A percentile compares a stretch with the other conserved stretches of the same genome.
phyloP scores from a whole-genome alignment of 1,139 yeast species.

The Scheffersomyces segobiensis region DNA sequence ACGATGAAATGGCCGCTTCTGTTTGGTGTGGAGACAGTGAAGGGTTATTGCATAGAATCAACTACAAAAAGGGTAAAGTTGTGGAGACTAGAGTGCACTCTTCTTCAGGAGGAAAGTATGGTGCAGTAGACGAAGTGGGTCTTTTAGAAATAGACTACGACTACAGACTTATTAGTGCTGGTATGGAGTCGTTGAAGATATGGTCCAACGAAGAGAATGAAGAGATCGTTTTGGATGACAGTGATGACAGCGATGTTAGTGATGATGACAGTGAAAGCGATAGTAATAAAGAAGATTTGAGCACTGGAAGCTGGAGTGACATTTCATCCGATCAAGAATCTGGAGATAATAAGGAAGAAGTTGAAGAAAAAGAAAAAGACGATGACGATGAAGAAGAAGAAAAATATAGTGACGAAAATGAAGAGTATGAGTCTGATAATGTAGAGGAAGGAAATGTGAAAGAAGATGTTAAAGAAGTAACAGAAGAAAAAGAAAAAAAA shows the following conservation, averaged over 20 bases:
- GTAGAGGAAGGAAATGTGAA: conserved; percentile 13
- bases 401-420: conserved; percentile 14
- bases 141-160: conserved; percentile 76
- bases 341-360: conserved; percentile 8
- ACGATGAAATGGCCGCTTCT: conserved; percentile 47
- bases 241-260: conserved; percentile 19
- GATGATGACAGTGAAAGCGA: conserved; percentile 19
- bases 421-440: conserved; percentile 13
- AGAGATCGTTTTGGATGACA: conserved; percentile 12
- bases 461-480: conserved; percentile 11
- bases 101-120: conserved; percentile 40
- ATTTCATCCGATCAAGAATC: conserved; percentile 4
- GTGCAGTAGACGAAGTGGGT: conserved; percentile 61
- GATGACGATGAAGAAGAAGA: conserved; percentile 10
- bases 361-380: conserved; percentile 9
- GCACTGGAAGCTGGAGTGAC: conserved; percentile 4
- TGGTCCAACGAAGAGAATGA: conserved; percentile 52
- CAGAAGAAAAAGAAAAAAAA: conserved; percentile 14
- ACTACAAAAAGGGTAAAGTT: conserved; percentile 63
- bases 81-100: conserved; percentile 71
- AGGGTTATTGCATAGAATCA: conserved; percentile 71
- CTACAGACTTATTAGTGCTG: conserved; percentile 76
- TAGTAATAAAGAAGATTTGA: conserved; percentile 4
- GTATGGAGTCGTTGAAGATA: conserved; percentile 76
- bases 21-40: conserved; percentile 87